Evolutionary conservation across 768 basidiomycete species (phyloP).

Genomic region (Phanerodontia chrysosporium): DNA sequence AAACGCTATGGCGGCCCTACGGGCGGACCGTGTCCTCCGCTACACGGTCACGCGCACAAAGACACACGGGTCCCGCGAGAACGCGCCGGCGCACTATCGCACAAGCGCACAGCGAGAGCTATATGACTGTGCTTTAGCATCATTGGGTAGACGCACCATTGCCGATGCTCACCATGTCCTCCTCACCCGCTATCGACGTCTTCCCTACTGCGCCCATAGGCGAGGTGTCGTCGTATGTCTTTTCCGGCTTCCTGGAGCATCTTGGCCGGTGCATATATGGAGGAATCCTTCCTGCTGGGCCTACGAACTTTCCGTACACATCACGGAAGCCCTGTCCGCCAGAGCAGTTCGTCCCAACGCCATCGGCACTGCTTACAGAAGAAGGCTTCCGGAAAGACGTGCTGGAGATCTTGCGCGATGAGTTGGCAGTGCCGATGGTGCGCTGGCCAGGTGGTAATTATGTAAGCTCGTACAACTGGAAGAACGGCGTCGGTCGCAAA

Average conservation of each 20-base stretch:
- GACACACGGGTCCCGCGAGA: too few species aligned
- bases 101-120: background rate
- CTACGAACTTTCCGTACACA: constrained; percentile 26
- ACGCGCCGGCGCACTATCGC: background rate
- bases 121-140: background rate
- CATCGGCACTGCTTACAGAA: constrained; percentile 15
- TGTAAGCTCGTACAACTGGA: constrained; percentile 24
- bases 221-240: constrained; percentile 38
- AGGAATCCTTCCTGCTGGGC: constrained; percentile 39
- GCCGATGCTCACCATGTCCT: background rate
- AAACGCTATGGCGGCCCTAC: background rate
- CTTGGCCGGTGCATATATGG: constrained; percentile 55
- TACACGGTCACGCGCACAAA: background rate
- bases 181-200: constrained; percentile 11
- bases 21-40: background rate
- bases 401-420: constrained; percentile 18
- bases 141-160: background rate
- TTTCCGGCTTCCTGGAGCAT: constrained; percentile 61
- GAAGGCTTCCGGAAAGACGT: constrained; percentile 24
- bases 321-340: constrained; percentile 20
- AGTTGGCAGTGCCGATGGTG: constrained; percentile 17
- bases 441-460: constrained; percentile 23
- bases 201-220: constrained; percentile 20
- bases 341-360: constrained; percentile 19
- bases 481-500: constrained; percentile 53